Percentiles rank a stretch among this genome's conserved stretches.
Evolutionary conservation across 192 early-diverging fungal species (phyloP).

Genomic region (Dissophora ornata): DNA sequence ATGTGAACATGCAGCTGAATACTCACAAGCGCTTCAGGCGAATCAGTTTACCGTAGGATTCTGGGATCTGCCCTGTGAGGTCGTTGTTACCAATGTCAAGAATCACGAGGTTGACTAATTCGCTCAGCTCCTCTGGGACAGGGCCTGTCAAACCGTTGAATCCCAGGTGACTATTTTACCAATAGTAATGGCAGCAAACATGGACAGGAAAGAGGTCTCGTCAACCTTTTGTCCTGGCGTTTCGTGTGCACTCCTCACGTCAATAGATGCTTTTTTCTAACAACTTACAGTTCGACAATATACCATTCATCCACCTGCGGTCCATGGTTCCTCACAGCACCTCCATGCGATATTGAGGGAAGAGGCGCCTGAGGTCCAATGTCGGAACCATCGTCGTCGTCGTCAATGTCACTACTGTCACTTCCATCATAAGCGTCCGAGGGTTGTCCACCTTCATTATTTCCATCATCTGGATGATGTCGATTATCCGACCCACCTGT

Average conservation of each 20-base stretch:
- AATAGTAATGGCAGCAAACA: background rate
- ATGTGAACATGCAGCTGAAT: background rate
- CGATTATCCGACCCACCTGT: constrained; percentile 11
- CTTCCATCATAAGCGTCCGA: background rate
- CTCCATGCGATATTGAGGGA: background rate
- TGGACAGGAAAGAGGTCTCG: no score
- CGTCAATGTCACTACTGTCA: background rate
- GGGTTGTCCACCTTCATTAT: constrained; percentile 11
- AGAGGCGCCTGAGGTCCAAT: background rate
- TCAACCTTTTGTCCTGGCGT: no score
- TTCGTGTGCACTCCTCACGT: no score
- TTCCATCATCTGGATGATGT: constrained; percentile 15
- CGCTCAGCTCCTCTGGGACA: constrained; percentile 16
- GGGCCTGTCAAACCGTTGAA: constrained; percentile 32
- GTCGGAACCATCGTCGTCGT: background rate
- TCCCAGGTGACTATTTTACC: constrained; percentile 16
- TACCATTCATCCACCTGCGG: constrained; percentile 32
- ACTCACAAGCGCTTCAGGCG: constrained; percentile 21
- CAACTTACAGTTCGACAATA: constrained; percentile 38
- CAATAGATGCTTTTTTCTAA: no score
- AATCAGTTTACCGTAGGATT: constrained; percentile 27
- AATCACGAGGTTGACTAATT: constrained; percentile 24
- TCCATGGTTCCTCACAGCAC: background rate
- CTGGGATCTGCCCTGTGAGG: constrained; percentile 26
- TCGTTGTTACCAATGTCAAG: constrained; percentile 41